Evolutionary conservation across 441 rosid genomes (phyloP).

Genomic region (Corymbia citriodora): DNA sequence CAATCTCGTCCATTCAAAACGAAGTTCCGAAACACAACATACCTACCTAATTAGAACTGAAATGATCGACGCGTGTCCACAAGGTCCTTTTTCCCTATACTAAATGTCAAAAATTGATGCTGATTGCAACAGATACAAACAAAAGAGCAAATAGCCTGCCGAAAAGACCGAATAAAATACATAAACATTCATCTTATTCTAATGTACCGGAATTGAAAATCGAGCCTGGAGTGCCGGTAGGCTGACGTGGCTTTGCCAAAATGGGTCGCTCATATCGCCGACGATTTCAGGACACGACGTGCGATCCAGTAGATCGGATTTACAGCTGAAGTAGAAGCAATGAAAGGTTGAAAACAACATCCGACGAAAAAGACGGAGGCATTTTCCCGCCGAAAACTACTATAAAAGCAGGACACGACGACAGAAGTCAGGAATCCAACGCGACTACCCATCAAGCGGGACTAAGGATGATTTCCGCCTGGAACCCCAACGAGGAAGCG

Average conservation of each 20-base stretch:
- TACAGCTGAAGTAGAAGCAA: background rate
- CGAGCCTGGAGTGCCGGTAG: background rate
- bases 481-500: background rate
- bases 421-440: background rate
- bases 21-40: background rate
- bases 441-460: background rate
- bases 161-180: background rate
- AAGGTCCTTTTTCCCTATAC: background rate
- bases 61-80: background rate
- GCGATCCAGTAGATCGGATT: too few relatives aligned
- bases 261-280: background rate
- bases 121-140: background rate
- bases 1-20: background rate
- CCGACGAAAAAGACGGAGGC: background rate
- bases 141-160: background rate
- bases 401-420: background rate
- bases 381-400: background rate
- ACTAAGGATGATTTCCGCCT: background rate
- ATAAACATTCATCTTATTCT: background rate
- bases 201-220: fast-evolving
- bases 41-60: background rate
- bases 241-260: background rate
- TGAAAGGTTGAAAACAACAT: background rate
- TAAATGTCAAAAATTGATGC: background rate
- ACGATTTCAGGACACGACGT: background rate